Evolutionary conservation across 2,329 filamentous ascomycete genomes (phyloP), one percentile per base, ranked within the genome.

Genomic region (Scorias spongiosa): DNA sequence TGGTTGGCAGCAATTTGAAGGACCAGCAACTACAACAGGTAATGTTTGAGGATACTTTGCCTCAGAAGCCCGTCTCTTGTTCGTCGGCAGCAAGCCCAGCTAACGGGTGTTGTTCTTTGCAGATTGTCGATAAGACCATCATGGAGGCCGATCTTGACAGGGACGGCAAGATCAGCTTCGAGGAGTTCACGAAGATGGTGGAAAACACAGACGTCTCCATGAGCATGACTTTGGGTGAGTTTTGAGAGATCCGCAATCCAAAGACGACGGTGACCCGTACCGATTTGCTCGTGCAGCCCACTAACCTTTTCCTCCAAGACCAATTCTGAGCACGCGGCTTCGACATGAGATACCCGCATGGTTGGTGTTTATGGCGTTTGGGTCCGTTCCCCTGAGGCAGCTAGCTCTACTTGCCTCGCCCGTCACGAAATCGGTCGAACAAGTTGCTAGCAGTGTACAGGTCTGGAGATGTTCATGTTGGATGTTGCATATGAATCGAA

Each of bases 101-200:
- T 26, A 26, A 26, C 20, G 20, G 20, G 20, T 26, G 7, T 26
- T 3, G 29, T 12, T 17, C 29, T 14, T 36, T 26, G n/a, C 40
- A 79, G 77, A 98, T 98, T 63, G 91, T 98, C 55, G 91, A 98
- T 71, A 98, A 98, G 78, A 98, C 91, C 47, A 96, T 98, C 63
- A 96, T 96, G 91, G 91, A 98, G 70, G 91, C 91, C 41, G 91
- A 98, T 66, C 74, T 88, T 55, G 91, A 98, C 66, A 80, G 80
- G 48, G 91, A 98, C 64, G 91, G 91, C 58, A 93, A 93, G 74
- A 96, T 98, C 64, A 94, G 86, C 71, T 98, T 98, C 58, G 87
- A 96, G 67, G 91, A 98, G 73, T 98, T 98, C 63, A 89, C 80
- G 48, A 86, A 91, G 70, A 96, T 98, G 89, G 91, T 98, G 42